Conservation (phyloP, 768 basidiomycete genomes). For the Boletus tomentosulus region DNA sequence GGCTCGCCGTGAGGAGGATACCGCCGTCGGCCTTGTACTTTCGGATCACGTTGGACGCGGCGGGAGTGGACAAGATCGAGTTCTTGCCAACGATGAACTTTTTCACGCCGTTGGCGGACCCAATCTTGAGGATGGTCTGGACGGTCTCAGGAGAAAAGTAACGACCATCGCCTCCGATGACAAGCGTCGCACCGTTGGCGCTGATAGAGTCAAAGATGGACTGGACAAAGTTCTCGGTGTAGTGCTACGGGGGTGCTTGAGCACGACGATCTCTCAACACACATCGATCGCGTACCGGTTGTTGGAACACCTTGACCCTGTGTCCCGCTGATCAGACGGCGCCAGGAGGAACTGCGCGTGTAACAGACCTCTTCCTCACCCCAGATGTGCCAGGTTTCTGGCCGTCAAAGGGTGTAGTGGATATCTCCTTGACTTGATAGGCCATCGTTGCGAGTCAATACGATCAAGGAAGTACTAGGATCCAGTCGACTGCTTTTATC, state of each 20-base stretch:
- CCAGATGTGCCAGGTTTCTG: constrained; percentile 99
- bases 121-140: constrained; percentile 90
- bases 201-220: constrained; percentile 90
- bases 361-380: constrained; percentile 79
- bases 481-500: constrained; percentile 16
- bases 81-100: constrained; percentile 93
- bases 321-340: constrained; percentile 14
- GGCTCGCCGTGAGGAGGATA: constrained; percentile 93
- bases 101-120: constrained; percentile 87
- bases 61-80: constrained; percentile 92
- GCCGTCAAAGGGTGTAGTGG: constrained; percentile 85
- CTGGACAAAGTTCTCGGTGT: constrained; percentile 98
- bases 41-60: constrained; percentile 92
- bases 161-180: constrained; percentile 96
- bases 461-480: not conserved
- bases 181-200: constrained; percentile 74
- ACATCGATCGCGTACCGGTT: constrained; percentile 57
- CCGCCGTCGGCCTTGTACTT: constrained; percentile 96
- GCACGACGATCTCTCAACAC: constrained; percentile 5
- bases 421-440: constrained; percentile 56
- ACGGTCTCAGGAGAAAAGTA: constrained; percentile 84
- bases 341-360: constrained; percentile 12
- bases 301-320: constrained; percentile 98
- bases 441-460: constrained; percentile 31
- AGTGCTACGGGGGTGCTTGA: constrained; percentile 59